These are phyloP conservation scores for Ocimum tenuiflorum DNA, from an alignment of 257 asterid genomes.

Conservation along the genomic window DNA sequence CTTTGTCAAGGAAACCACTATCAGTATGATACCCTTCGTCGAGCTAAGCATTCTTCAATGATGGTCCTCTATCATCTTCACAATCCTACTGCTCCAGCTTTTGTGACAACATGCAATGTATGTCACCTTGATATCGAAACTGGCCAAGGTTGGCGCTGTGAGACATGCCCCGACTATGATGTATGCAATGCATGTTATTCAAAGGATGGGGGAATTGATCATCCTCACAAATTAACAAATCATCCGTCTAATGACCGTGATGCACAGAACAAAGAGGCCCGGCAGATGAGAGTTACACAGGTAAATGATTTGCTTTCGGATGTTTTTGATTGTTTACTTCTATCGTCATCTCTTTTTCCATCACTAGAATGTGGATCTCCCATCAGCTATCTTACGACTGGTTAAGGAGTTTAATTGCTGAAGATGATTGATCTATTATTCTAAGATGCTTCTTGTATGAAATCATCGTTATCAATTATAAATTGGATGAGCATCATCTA, in stretches of 20 bases:
- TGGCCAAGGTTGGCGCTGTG: slow-evolving; percentile 98
- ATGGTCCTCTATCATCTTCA: slow-evolving; percentile 99
- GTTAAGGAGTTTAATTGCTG: not conserved
- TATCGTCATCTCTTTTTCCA: not conserved
- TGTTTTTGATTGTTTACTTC: not conserved
- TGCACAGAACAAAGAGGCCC: slow-evolving; percentile 97
- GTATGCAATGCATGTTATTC: slow-evolving; percentile 74
- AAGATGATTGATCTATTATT: not conserved
- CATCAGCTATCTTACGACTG: not conserved
- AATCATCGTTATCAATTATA: not conserved
- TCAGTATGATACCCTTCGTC: slow-evolving; percentile 94
- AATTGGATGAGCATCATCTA: not conserved
- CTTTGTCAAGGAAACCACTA: slow-evolving; percentile 98
- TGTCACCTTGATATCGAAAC: slow-evolving; percentile 88
- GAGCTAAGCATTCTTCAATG: slow-evolving; percentile 99
- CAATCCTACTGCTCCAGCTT: slow-evolving; percentile 97
- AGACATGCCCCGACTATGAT: slow-evolving; percentile 87
- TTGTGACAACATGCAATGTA: slow-evolving; percentile 63
- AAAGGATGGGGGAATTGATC: slow-evolving; percentile 75
- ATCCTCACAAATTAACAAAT: slow-evolving; percentile 87
- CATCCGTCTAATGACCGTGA: slow-evolving; percentile 76
- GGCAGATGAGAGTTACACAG: slow-evolving; percentile 81
- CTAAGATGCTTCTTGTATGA: slow-evolving; percentile 4
- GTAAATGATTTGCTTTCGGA: slow-evolving; percentile 30
- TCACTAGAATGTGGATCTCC: not conserved